Evolutionary conservation across 192 early-diverging fungal genomes (phyloP).

Genomic region (Geranomyces michiganensis): DNA sequence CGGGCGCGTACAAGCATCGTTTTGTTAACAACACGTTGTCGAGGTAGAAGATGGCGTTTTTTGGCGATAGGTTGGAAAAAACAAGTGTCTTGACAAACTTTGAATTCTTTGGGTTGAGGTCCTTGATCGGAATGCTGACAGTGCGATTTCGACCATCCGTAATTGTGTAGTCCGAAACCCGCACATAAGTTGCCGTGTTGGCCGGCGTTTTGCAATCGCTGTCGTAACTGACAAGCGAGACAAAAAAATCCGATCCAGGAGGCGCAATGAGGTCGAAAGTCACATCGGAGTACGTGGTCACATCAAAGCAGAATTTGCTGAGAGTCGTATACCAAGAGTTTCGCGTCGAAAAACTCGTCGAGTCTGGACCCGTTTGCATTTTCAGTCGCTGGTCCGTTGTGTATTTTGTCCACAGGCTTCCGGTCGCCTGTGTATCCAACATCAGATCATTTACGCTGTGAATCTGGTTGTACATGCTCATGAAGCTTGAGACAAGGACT

Average conservation of each 20-base stretch:
- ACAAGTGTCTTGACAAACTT: not conserved
- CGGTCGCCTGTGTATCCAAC: not conserved
- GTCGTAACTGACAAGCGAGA: not conserved
- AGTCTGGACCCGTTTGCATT: not conserved
- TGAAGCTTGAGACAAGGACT: slow-evolving; percentile 3
- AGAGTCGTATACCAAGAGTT: slow-evolving; percentile 8
- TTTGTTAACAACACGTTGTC: not conserved
- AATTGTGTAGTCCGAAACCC: slow-evolving; percentile 3
- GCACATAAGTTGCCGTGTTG: not conserved
- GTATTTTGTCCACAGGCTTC: slow-evolving; percentile 2
- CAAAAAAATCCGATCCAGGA: slow-evolving; percentile 1
- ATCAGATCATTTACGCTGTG: not conserved
- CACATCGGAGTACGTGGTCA: not conserved
- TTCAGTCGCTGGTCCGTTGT: not conserved
- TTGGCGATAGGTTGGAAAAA: not conserved
- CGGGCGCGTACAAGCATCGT: not conserved
- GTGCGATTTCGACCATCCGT: not conserved
- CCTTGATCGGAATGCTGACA: not conserved
- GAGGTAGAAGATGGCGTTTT: slow-evolving; percentile 4
- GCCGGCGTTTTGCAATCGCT: not conserved
- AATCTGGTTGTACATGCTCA: not conserved
- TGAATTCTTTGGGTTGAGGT: not conserved
- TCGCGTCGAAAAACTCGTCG: not conserved
- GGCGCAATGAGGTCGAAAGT: slow-evolving; percentile 7
- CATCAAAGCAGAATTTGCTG: not conserved